Evolutionary conservation across 1,139 yeast genomes (phyloP).

Genomic region (Yamadazyma jaroonii): DNA sequence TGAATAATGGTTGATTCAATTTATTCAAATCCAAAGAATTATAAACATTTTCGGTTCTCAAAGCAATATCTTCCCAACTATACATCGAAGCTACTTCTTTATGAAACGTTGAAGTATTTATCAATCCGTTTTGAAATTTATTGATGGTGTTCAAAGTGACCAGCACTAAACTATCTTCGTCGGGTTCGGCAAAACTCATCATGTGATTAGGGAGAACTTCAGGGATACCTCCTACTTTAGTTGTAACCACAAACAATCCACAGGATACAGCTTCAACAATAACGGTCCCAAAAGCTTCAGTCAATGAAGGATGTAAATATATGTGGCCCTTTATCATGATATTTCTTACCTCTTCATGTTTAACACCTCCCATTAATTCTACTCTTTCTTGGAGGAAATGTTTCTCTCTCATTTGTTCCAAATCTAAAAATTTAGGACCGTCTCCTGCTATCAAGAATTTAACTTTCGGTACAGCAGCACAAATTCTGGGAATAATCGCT

Average conservation of each 20-base stretch:
- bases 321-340: slow-evolving; percentile 94
- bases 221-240: slow-evolving; percentile 96
- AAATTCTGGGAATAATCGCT: slow-evolving; percentile 83
- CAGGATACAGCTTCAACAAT: slow-evolving; percentile 97
- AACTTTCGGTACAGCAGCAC: slow-evolving; percentile 61
- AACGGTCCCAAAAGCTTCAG: slow-evolving; percentile 98
- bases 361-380: slow-evolving; percentile 77
- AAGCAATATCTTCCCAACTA: slow-evolving; percentile 90
- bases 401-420: slow-evolving; percentile 93
- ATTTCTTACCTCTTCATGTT: slow-evolving; percentile 90
- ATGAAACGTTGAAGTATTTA: slow-evolving; percentile 78
- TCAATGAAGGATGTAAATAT: slow-evolving; percentile 87
- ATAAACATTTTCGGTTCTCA: slow-evolving; percentile 81
- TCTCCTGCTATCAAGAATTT: slow-evolving; percentile 90
- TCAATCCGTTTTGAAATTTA: slow-evolving; percentile 50
- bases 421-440: slow-evolving; percentile 91
- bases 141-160: slow-evolving; percentile 68
- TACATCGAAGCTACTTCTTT: slow-evolving; percentile 78
- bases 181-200: slow-evolving; percentile 89
- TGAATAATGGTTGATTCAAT: slow-evolving; percentile 48
- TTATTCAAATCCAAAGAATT: slow-evolving; percentile 46
- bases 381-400: slow-evolving; percentile 86
- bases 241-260: slow-evolving; percentile 90
- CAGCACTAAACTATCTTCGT: slow-evolving; percentile 71
- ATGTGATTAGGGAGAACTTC: slow-evolving; percentile 92